Evolutionary conservation across 2,329 filamentous ascomycete genomes (phyloP), one percentile per base, ranked within the genome.

Genomic region (Beauveria sp.): DNA sequence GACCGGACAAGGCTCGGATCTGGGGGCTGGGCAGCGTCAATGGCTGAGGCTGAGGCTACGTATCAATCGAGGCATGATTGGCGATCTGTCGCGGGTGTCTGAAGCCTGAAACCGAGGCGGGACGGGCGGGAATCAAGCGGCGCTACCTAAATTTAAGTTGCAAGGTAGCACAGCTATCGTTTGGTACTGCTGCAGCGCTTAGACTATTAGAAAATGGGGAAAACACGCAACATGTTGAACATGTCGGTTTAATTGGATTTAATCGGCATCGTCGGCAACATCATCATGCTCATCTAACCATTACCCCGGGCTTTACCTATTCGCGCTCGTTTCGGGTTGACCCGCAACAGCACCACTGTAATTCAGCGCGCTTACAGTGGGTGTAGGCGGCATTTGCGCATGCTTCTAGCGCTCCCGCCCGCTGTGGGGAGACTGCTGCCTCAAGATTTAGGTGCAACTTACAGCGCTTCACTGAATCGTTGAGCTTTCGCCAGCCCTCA

Each of bases 51-150:
- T 58, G 55, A 51, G 55, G 46, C 46, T 24, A 43, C 20, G 28
- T 41, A 51, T 26, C 26, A 16, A 40, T 55, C 18, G 37, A 20
- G 4, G 10, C 22, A 7, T 12, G n/a, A 43, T 20, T 55, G 46
- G 30, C 30, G 9, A 51, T 28, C 8, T 43, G 44, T 58, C 55
- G 30, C 55, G 34, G 12, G 18, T 40, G 12, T 51, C 16, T 51
- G 55, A 30, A 51, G 46, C 55, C 47, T 58, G 55, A 58, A 58
- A 58, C 55, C 26, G 9, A 34, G 24, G 22, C 16, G 22, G 48
- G 14, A 50, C 16, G 20, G 22, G 8, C n/a, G 20, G 37, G 22
- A 16, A 20, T 37, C 14, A 2, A 37, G 12, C 34, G 34, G 34
- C 34, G 34, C 5, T 37, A 6, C 12, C 12, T 14, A 5, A 14